Evolutionary conservation across 306 rosid genomes (phyloP).

Genomic region (Fagus crenata): DNA sequence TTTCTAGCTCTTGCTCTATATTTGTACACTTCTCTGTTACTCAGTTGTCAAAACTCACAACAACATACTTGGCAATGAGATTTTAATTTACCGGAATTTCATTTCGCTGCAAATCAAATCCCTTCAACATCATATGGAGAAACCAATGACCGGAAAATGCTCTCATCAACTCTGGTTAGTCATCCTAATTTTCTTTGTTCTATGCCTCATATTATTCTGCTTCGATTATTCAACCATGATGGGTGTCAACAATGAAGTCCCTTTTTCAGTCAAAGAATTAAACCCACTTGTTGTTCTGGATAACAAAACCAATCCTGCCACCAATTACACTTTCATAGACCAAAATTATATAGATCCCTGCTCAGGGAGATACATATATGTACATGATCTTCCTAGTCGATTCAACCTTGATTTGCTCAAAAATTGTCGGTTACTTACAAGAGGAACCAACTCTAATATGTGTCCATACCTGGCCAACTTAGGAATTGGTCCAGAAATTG

Average conservation of each 20-base stretch:
- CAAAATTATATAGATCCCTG: conserved; percentile 40
- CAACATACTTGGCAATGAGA: background rate
- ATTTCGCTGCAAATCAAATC: background rate
- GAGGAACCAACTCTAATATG: conserved; percentile 68
- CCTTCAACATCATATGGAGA: conserved; percentile 38
- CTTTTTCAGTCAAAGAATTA: conserved; percentile 24
- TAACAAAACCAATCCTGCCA: conserved; percentile 10
- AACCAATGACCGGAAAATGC: conserved; percentile 28
- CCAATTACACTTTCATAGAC: conserved; percentile 7
- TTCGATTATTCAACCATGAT: conserved; percentile 46
- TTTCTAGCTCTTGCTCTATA: background rate
- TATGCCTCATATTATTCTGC: conserved; percentile 37
- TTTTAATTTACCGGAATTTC: background rate
- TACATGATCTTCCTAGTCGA: conserved; percentile 58
- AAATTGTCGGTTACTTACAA: conserved; percentile 59
- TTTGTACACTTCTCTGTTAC: background rate
- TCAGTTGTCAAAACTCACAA: background rate
- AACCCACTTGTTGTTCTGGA: conserved; percentile 22
- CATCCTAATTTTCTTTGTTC: conserved; percentile 42
- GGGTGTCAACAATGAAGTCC: conserved; percentile 19
- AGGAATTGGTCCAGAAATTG: conserved; percentile 63
- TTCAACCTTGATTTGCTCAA: conserved; percentile 57
- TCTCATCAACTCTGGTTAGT: conserved; percentile 46
- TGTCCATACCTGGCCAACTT: conserved; percentile 61
- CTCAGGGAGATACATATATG: conserved; percentile 54